Conservation (phyloP, 2,329 filamentous ascomycete species). For the Cercospora sp. region DNA sequence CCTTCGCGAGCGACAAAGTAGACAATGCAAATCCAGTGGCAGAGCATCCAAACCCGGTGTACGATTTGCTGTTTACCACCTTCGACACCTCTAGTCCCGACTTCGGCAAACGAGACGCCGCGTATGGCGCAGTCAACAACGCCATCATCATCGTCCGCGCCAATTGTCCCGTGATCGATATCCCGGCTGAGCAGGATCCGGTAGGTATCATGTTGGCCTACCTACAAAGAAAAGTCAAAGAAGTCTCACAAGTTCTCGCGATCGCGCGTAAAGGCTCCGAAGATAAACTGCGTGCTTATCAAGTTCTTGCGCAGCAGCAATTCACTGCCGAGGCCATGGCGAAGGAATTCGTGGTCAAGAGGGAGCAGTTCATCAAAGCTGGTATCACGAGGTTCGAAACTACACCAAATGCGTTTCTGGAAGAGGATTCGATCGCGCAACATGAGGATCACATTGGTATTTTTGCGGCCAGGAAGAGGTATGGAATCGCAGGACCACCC, state of each 20-base stretch:
- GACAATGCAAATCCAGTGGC: not conserved
- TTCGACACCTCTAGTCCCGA: not conserved
- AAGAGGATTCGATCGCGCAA: not conserved
- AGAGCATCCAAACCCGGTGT: not conserved
- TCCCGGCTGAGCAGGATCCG: not conserved
- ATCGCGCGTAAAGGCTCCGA: not conserved
- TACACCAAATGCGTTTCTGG: not conserved
- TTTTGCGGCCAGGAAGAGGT: not conserved
- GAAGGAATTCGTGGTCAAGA: not conserved
- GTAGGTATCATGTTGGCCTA: not conserved
- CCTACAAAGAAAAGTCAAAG: not conserved
- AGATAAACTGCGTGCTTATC: not conserved
- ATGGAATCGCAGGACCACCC: not conserved
- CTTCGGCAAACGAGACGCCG: not conserved
- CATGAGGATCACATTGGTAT: not conserved
- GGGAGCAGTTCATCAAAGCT: not conserved
- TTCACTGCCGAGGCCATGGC: not conserved
- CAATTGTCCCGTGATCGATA: not conserved
- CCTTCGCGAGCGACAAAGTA: not conserved
- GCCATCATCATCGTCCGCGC: not conserved
- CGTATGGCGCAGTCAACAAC: not conserved
- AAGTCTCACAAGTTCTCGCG: not conserved
- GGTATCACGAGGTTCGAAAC: not conserved
- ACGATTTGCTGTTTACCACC: not conserved
- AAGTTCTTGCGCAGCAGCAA: not conserved